A percentile compares a stretch with the other conserved stretches of the same genome.
These are phyloP conservation scores for Plectosphaerella cucumerina DNA, from an alignment of 2,329 filamentous ascomycete species.

Conservation along the genomic window DNA sequence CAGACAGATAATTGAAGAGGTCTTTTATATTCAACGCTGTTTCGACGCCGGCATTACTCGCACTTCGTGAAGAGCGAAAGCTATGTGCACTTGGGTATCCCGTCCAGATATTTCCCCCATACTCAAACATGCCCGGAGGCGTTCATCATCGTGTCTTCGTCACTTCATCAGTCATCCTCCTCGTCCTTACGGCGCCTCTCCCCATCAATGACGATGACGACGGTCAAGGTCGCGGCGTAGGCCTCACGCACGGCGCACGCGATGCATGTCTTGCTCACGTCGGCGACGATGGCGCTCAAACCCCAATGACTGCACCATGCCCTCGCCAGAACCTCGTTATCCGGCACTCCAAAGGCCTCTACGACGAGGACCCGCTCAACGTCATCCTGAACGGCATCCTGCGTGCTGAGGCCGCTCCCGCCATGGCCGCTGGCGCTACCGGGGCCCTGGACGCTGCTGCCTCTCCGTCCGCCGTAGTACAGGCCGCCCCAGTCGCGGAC, in stretches of 20 bases:
- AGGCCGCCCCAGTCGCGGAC: slow-evolving; percentile 61
- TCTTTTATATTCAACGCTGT: no score
- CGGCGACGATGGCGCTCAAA: slow-evolving; percentile 65
- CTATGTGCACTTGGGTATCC: no score
- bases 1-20: no score
- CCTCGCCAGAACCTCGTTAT: slow-evolving; percentile 72
- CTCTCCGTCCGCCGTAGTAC: slow-evolving; percentile 18
- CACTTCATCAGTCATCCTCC: slow-evolving; percentile 24
- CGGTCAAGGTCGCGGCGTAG: slow-evolving; percentile 68
- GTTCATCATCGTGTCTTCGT: no score
- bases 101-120: no score
- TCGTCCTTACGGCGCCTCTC: slow-evolving; percentile 35
- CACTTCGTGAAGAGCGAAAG: no score
- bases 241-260: slow-evolving; percentile 72
- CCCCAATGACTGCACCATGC: slow-evolving; percentile 78
- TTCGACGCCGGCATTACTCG: no score
- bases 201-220: slow-evolving; percentile 64
- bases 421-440: background rate
- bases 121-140: no score
- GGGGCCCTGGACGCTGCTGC: slow-evolving; percentile 7
- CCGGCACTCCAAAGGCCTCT: slow-evolving; percentile 67
- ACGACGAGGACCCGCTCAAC: slow-evolving; percentile 66
- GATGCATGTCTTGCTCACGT: slow-evolving; percentile 66
- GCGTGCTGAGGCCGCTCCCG: background rate
- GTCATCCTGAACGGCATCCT: slow-evolving; percentile 33